Base-by-base conservation (phyloP, 2,329 filamentous ascomycete species). In the Macrophomina phaseolina region DNA sequence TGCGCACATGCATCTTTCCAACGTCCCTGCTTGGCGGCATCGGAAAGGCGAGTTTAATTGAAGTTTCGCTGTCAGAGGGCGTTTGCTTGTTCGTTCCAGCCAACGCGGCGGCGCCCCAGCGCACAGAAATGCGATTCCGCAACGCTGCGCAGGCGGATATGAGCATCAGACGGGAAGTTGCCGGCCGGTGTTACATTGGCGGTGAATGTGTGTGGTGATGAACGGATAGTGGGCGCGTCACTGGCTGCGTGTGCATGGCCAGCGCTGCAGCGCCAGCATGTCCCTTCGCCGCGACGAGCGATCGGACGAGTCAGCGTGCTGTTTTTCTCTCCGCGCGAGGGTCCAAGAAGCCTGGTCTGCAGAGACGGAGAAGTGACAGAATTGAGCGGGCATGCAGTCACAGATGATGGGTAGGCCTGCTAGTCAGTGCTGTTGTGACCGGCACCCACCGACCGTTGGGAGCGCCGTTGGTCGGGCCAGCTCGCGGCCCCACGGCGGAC, bases 351-450 rank as follows among this genome's bases (percentile, higher is more conserved):
- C 58, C 48, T 42, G 55, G 28, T 30, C 55, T 60, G 55, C 55
- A 60, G 42, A 48, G 56, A 48, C 56, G 58, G 58, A 62, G 58
- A 11, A 38, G 58, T 62, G 58, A 42, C 58, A 38, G 58, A 62
- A 62, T 34, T 32, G 58, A 62, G 58, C 45, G 45, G 16, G 32
- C 34, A 32, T 62, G 58, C 58, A 62, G 58, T 45, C 14, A 18
- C 55, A 60, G 55, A 38, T 46, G 36, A 62, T 62, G 58, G 58
- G 23, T 38, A 46, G 42, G 42, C 45, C 38, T 30, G 42, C 18
- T 4, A 32, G 18, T 30, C 23, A 23, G 42, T n/a, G 16, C 40
- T 36, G 38, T 30, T 23, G 18, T 30, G 12, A n/a, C 28, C 56
- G 56, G 28, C 42, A 42, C 42, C 18, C 36, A 30, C 56, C 56